Evolutionary conservation across 495 filamentous ascomycete genomes (phyloP).

Genomic region (Amniculicola lignicola): DNA sequence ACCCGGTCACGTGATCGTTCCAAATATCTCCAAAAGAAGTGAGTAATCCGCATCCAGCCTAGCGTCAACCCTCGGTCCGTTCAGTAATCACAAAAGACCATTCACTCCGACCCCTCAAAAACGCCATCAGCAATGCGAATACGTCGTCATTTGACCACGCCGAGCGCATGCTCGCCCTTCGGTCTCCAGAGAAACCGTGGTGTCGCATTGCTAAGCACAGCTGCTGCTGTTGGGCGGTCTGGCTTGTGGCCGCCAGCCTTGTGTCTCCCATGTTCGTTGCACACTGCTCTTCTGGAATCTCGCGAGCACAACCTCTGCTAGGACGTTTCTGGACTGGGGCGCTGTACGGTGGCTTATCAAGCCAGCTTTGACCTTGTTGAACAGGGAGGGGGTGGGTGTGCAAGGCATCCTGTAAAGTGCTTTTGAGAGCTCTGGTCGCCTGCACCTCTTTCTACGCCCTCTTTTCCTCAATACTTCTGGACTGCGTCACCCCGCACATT

Average conservation of each 20-base stretch:
- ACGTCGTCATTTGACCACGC: no score
- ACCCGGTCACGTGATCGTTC: not conserved
- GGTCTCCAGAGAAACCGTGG: no score
- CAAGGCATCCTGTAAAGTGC: not conserved
- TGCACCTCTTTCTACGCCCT: not conserved
- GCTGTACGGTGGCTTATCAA: constrained; percentile 21
- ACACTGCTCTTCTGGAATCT: no score
- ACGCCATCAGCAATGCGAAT: not conserved
- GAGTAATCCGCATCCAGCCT: not conserved
- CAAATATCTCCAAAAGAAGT: no score
- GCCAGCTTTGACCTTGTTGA: constrained; percentile 8
- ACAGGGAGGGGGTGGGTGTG: constrained; percentile 6
- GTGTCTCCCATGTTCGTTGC: no score
- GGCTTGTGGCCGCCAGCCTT: no score
- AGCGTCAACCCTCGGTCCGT: constrained; percentile 11
- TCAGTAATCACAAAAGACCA: constrained; percentile 27
- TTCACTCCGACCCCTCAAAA: not conserved
- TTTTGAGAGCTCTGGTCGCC: constrained; percentile 8
- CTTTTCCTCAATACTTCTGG: not conserved
- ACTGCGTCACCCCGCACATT: constrained; percentile 9
- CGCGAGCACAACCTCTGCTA: not conserved
- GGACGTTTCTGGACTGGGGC: not conserved
- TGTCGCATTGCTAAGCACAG: no score
- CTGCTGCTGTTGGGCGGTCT: no score
- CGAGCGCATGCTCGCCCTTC: no score